A percentile compares a stretch with the other conserved stretches of the same genome.
Evolutionary conservation across 768 basidiomycete genomes (phyloP).

Genomic region (Leucosporidium yakuticum): DNA sequence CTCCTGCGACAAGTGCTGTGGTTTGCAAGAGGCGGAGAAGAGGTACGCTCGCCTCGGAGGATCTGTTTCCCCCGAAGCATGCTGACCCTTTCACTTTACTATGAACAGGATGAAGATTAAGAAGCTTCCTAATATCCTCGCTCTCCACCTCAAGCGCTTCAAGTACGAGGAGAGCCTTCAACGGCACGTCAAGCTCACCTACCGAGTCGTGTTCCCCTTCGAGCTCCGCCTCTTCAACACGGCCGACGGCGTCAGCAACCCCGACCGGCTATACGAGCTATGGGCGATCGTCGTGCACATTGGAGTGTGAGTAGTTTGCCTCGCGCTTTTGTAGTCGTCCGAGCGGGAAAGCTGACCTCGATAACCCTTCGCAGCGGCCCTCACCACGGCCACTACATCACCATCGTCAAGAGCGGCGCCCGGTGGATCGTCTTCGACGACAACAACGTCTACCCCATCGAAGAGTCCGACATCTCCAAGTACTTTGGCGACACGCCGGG

Average conservation of each 20-base stretch:
- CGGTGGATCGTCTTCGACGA: constrained; percentile 94
- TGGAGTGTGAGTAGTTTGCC: constrained; percentile 72
- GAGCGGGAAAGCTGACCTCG: background rate
- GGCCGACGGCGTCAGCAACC: constrained; percentile 82
- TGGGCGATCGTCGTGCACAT: constrained; percentile 99
- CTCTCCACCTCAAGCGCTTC: constrained; percentile 95
- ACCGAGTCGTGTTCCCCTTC: constrained; percentile 92
- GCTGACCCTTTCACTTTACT: background rate
- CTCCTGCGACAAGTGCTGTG: constrained; percentile 94
- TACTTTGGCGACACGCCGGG: constrained; percentile 80
- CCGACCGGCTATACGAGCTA: constrained; percentile 86
- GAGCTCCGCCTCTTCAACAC: constrained; percentile 95
- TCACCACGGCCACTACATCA: constrained; percentile 97
- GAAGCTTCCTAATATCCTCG: constrained; percentile 86
- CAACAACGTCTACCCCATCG: constrained; percentile 78
- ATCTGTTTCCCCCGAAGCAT: background rate
- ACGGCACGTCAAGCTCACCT: constrained; percentile 88
- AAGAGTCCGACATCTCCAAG: constrained; percentile 80
- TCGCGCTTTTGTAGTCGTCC: background rate
- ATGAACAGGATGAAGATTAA: constrained; percentile 91
- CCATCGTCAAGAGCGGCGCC: constrained; percentile 75
- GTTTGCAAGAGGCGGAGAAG: constrained; percentile 95
- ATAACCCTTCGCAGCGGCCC: constrained; percentile 60
- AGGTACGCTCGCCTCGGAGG: constrained; percentile 50
- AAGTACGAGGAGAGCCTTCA: constrained; percentile 91